Base-by-base conservation (phyloP, 2,329 filamentous ascomycete species). In the Simplicillium aogashimaense region DNA sequence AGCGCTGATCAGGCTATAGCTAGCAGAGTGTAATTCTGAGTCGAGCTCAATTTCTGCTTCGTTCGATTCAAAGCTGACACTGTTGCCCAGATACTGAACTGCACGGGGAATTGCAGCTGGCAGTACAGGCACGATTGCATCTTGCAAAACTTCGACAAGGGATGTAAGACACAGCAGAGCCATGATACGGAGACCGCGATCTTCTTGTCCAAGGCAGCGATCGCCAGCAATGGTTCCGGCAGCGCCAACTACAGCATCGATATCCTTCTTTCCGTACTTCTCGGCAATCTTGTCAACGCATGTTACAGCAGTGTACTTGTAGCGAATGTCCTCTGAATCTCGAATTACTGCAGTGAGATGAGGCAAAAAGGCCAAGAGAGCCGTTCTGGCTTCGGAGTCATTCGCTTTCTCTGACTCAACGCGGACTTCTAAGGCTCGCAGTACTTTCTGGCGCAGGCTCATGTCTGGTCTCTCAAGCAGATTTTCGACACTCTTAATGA, bases 201-300 rank as follows among this genome's bases (percentile, higher is more conserved):
- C 84, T 11, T 72, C 61, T 56, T 84, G 81, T 30, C 83, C 85
- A 37, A 97, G 73, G 47, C 86, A 90, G 47, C 83, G 70, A 40
- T 78, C 67, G 33, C 88, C 80, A 30, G 85, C 80, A 51, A 98
- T 83, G 2, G 82, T 83, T 43, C 79, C 70, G 4, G 88, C 86
- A 5, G 88, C 83, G 4, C 76, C 75, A 18, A 83, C 72, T 35
- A 95, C 83, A 35, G 79, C 81, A 49, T 83, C 78, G 2, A 83
- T 71, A 53, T 95, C 86, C 58, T 89, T 94, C 68, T 92, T 94
- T 49, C 92, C 94, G 57, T 95, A 97, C 58, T 90, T 90, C 62
- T 95, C 89, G 3, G 86, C 78, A 46, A 98, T 94, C 59, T 86
- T 86, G 63, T 95, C 89, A 35, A 97, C 82, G 51, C 90, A 97